A percentile compares a stretch with the other conserved stretches of the same genome.
phyloP scores from a whole-genome alignment of 495 filamentous ascomycete genomes.

The Lophium mytilinum region DNA sequence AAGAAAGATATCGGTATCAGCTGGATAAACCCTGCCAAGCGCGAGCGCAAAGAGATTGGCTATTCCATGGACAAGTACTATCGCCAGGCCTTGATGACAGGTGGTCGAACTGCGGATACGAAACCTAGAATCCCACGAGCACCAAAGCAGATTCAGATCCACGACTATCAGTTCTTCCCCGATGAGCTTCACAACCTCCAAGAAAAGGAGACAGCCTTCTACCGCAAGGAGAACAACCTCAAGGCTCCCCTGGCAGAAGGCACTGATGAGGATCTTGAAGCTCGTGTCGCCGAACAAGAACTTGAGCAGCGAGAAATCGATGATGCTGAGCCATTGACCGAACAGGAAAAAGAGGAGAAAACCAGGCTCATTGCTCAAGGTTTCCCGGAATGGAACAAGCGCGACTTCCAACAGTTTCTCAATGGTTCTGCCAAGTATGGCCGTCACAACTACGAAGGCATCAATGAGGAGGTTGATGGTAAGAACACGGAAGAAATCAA shows the following conservation, averaged over 20 bases:
- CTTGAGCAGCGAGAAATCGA: slow-evolving; percentile 89
- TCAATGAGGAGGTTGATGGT: slow-evolving; percentile 84
- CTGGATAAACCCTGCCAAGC: slow-evolving; percentile 99
- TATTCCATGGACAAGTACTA: slow-evolving; percentile 99
- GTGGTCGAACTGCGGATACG: slow-evolving; percentile 73
- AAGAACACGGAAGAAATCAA: slow-evolving; percentile 80
- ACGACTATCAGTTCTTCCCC: slow-evolving; percentile 98
- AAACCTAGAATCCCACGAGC: slow-evolving; percentile 95
- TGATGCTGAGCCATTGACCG: slow-evolving; percentile 77
- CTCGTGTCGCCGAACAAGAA: slow-evolving; percentile 79
- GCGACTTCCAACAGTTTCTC: slow-evolving; percentile 97
- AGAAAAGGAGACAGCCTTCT: slow-evolving; percentile 90
- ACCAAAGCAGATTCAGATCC: slow-evolving; percentile 82
- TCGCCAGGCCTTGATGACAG: slow-evolving; percentile 78
- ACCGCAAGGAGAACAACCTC: slow-evolving; percentile 90
- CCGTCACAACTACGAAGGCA: slow-evolving; percentile 70
- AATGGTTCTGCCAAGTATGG: slow-evolving; percentile 92
- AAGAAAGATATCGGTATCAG: slow-evolving; percentile 92
- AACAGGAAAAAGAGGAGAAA: slow-evolving; percentile 84
- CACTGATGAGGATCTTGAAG: slow-evolving; percentile 70
- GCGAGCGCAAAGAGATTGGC: slow-evolving; percentile 94
- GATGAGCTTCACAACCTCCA: slow-evolving; percentile 74
- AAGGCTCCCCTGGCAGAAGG: slow-evolving; percentile 81
- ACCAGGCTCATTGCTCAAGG: slow-evolving; percentile 68
- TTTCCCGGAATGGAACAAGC: slow-evolving; percentile 88